Conservation (phyloP, 331 rosid genomes). For the Pyracantha coccinea region DNA sequence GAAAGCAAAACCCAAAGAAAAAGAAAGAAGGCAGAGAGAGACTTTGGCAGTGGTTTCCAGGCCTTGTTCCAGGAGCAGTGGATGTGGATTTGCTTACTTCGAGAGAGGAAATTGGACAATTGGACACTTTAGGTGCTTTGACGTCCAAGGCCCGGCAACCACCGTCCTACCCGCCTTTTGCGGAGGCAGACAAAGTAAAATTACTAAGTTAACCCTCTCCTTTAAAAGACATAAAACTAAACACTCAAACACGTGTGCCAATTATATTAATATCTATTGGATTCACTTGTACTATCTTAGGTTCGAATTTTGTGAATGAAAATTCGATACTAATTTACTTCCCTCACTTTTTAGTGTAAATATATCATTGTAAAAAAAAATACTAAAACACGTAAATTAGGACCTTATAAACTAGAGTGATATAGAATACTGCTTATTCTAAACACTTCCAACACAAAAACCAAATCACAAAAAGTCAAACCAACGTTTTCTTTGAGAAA, state of each 20-base stretch:
- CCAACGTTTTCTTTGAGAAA: neutral
- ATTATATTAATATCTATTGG: no score
- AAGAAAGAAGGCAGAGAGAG: neutral
- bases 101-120: neutral
- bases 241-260: neutral
- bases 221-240: neutral
- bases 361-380: no score
- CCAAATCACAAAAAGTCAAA: constrained; percentile 28
- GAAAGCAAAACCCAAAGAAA: neutral
- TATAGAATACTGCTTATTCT: no score
- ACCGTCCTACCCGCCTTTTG: constrained; percentile 31
- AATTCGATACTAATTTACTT: no score
- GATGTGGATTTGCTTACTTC: constrained; percentile 11
- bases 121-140: constrained; percentile 21
- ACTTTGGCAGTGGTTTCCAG: constrained; percentile 11
- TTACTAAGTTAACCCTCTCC: neutral
- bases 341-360: no score
- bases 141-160: constrained; percentile 58
- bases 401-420: no score
- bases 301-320: no score
- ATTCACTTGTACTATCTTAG: no score
- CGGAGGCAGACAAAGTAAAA: constrained; percentile 15
- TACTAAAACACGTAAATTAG: no score
- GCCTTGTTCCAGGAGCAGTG: constrained; percentile 4
- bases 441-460: neutral